phyloP scores from a whole-genome alignment of 805 yeast genomes.

The Candida chauliodis region DNA sequence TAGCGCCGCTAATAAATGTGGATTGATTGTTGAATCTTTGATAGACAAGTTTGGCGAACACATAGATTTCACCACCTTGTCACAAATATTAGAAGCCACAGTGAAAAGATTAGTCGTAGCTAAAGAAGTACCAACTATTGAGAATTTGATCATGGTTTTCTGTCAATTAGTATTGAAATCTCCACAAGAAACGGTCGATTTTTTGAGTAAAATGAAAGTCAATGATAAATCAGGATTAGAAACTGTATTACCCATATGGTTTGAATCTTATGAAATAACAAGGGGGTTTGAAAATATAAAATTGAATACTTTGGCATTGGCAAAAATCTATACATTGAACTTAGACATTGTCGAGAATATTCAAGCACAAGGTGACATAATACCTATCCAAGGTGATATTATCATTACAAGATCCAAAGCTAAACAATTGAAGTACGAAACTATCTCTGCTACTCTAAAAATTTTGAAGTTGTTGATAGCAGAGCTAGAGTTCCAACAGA shows the following conservation, averaged over 20 bases:
- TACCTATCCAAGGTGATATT: conserved; percentile 57
- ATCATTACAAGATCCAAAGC: conserved; percentile 88
- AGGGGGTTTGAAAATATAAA: conserved; percentile 74
- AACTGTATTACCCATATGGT: conserved; percentile 74
- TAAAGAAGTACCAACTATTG: conserved; percentile 67
- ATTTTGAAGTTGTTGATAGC: conserved; percentile 66
- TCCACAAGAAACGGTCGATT: conserved; percentile 59
- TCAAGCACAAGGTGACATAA: conserved; percentile 72
- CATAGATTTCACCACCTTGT: conserved; percentile 38
- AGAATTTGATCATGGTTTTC: conserved; percentile 72
- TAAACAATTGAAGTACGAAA: conserved; percentile 60
- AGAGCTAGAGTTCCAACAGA: conserved; percentile 68
- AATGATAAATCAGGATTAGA: conserved; percentile 41
- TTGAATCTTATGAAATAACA: conserved; percentile 73
- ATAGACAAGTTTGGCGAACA: conserved; percentile 47
- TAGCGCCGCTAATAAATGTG: conserved; percentile 78
- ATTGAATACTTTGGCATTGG: conserved; percentile 66
- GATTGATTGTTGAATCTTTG: conserved; percentile 57
- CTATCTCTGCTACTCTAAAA: conserved; percentile 65
- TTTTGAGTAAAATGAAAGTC: conserved; percentile 38
- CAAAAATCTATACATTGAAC: conserved; percentile 56
- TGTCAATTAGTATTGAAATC: conserved; percentile 65
- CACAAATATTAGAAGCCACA: conserved; percentile 69
- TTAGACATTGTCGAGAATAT: conserved; percentile 51
- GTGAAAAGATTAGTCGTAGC: conserved; percentile 64